Conservation (phyloP, 2,329 filamentous ascomycete species). For the Alternaria sp. region DNA sequence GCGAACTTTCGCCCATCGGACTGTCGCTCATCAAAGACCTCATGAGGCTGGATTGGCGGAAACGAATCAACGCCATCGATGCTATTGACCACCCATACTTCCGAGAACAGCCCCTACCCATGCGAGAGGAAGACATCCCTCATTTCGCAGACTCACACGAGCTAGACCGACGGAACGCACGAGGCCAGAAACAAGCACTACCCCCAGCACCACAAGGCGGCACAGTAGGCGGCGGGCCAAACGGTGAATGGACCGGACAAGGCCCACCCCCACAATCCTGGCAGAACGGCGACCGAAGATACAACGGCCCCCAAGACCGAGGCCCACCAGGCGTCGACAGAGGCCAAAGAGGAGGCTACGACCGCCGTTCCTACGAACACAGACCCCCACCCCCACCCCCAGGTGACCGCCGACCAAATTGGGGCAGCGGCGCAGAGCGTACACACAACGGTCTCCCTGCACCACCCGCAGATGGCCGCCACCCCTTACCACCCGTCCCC, state of each 20-base stretch:
- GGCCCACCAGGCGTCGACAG: constrained; percentile 52
- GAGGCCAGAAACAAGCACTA: constrained; percentile 81
- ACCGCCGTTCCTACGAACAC: constrained; percentile 46
- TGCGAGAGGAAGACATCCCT: constrained; percentile 86
- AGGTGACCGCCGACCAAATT: constrained; percentile 44
- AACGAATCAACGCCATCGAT: constrained; percentile 90
- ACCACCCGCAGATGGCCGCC: constrained; percentile 49
- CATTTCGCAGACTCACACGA: constrained; percentile 95
- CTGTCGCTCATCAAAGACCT: constrained; percentile 83
- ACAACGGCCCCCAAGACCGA: constrained; percentile 49
- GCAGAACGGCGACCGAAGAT: constrained; percentile 48
- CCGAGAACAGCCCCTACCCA: constrained; percentile 77
- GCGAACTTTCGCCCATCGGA: constrained; percentile 75
- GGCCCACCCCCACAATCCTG: constrained; percentile 48
- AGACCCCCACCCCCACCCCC: constrained; percentile 48
- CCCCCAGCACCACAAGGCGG: constrained; percentile 93
- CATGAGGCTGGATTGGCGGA: constrained; percentile 86
- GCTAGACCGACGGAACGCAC: constrained; percentile 89
- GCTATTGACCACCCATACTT: constrained; percentile 94
- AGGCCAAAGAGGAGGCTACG: constrained; percentile 38
- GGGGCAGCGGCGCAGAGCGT: constrained; percentile 41
- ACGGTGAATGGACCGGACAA: constrained; percentile 65
- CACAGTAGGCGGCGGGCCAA: constrained; percentile 77
- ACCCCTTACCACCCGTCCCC: constrained; percentile 48
- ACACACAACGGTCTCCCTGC: constrained; percentile 43